Percentiles rank a stretch among this genome's conserved stretches.
Evolutionary conservation across 1,284 basidiomycete genomes (phyloP).

Genomic region (Trametes hirsuta): DNA sequence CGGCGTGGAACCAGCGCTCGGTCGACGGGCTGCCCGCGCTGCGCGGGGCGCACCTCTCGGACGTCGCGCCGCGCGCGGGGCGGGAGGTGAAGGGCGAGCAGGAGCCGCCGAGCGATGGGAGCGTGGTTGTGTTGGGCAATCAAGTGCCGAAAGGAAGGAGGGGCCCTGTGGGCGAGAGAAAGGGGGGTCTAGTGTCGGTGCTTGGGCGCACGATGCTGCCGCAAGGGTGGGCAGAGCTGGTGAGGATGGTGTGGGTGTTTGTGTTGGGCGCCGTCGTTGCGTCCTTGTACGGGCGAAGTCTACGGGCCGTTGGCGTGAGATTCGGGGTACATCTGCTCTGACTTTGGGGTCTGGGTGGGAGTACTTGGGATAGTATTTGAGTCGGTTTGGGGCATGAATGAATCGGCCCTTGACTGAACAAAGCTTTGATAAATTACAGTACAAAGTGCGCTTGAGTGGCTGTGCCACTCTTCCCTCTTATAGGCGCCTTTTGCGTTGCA

Average conservation of each 20-base stretch:
- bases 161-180: neutral
- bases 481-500: neutral
- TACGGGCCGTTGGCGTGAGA: neutral
- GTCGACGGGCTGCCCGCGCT: slow-evolving; percentile 50
- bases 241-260: slow-evolving; percentile 21
- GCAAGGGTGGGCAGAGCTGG: slow-evolving; percentile 6
- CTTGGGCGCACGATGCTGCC: neutral
- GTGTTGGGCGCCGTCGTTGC: slow-evolving; percentile 18
- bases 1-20: slow-evolving; percentile 44
- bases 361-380: too few species aligned
- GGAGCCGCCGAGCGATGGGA: slow-evolving; percentile 14
- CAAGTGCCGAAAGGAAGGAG: slow-evolving; percentile 5
- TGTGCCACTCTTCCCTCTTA: neutral
- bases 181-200: slow-evolving; percentile 1
- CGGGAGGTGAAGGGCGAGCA: neutral
- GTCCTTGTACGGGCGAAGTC: slow-evolving; percentile 2
- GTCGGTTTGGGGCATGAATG: too few species aligned
- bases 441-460: neutral
- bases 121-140: slow-evolving; percentile 15
- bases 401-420: too few species aligned
- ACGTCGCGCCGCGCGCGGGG: slow-evolving; percentile 8
- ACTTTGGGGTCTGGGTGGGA: too few species aligned
- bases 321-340: neutral
- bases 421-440: too few species aligned
- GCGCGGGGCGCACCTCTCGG: slow-evolving; percentile 15